Evolutionary conservation across 495 filamentous ascomycete species (phyloP).

Genomic region (Penicillium riverlandense): DNA sequence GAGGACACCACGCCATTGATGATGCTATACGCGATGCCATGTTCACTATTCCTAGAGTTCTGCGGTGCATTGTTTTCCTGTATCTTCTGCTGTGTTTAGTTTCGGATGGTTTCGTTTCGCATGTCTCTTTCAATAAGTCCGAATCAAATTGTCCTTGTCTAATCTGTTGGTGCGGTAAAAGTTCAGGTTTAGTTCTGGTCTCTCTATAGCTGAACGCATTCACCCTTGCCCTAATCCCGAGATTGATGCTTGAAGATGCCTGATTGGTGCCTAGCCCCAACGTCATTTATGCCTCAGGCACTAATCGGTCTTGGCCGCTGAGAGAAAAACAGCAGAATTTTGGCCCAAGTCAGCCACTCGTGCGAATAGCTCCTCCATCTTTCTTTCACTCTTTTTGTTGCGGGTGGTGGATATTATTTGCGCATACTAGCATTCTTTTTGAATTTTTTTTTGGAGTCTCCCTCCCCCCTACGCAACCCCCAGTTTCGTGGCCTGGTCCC

Average conservation of each 20-base stretch:
- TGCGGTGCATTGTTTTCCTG: constrained; percentile 12
- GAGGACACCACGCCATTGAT: constrained; percentile 14
- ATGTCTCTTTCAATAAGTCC: too few relatives aligned
- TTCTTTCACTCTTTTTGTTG: too few relatives aligned
- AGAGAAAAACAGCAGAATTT: constrained; percentile 32
- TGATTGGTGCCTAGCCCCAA: neutral
- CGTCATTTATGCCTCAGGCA: constrained; percentile 22
- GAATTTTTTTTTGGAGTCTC: neutral
- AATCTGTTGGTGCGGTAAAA: too few relatives aligned
- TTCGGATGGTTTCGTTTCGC: neutral
- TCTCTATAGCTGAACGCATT: too few relatives aligned
- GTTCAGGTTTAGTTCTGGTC: too few relatives aligned
- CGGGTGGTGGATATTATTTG: too few relatives aligned
- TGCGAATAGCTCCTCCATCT: constrained; percentile 1
- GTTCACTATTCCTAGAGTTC: constrained; percentile 15
- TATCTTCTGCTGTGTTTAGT: constrained; percentile 8
- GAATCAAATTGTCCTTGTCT: too few relatives aligned
- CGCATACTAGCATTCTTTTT: too few relatives aligned
- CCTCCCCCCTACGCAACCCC: constrained; percentile 9
- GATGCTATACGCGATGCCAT: constrained; percentile 23
- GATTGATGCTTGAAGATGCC: too few relatives aligned
- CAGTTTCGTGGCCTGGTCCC: constrained; percentile 6
- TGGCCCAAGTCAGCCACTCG: constrained; percentile 7
- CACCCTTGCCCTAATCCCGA: too few relatives aligned
- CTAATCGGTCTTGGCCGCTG: constrained; percentile 23